Evolutionary conservation across 257 asterid species (phyloP), one percentile per base, ranked within the genome.

Genomic region (Nicotiana knightiana): DNA sequence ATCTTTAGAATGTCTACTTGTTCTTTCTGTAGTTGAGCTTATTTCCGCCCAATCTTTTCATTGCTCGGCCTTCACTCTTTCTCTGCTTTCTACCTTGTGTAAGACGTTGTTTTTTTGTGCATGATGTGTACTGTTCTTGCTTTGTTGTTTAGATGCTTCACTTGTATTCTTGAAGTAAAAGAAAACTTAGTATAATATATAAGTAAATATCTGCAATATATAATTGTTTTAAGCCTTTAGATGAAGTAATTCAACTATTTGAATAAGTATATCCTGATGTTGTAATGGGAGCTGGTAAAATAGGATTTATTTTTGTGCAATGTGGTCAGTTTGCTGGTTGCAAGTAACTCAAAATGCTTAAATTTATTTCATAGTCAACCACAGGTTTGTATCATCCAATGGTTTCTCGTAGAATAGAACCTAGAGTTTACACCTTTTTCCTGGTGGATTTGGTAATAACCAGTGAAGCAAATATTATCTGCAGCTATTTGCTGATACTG

Each of bases 401-500:
- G 61, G 9, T 55, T 55, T 55, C 24, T 55, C 5, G 9, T 17
- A 12, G 61, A 6, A 13, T 12, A 71, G 59, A 73, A 73, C n/a
- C 37, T 48, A 71, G 79, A 46, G 61, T 73, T 21, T 26, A 48
- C 61, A 13, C 61, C 79, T 73, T 48, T 46, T 85, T 68, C 48
- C 32, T 73, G 53, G 70, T 17, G 37, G 67, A 63, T 24, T 81
- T 85, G 3, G 59, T 61, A 51, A 79, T 61, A 6, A 54, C 67
- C 70, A 24, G 30, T 43, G 8, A 2, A 16, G 4, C 57, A 24
- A 53, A 68, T 83, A 63, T 54, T 21, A 43, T 17, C 63, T 81
- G 79, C 83, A 83, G 88, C 65, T 85, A 85, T 70, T 77, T 85
- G 85, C 65, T 87, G 21, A 84, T 83, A 63, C 77, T 88, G 86